phyloP scores from a whole-genome alignment of 129 eudicot species.

The Artemisia tridentata region DNA sequence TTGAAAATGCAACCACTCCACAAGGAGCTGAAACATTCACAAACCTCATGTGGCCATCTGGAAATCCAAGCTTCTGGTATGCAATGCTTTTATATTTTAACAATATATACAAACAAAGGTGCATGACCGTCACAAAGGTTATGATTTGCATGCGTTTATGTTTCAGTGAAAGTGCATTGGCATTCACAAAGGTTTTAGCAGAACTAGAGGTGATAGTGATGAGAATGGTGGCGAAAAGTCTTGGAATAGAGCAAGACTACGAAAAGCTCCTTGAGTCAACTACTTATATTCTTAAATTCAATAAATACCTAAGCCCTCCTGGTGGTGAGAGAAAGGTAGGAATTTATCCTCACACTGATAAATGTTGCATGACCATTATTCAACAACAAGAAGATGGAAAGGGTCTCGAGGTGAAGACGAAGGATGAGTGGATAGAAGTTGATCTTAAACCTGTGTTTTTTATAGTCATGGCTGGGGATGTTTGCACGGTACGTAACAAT shows the following conservation, averaged over 20 bases:
- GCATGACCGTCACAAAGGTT: too few relatives aligned
- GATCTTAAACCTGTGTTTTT: conserved; percentile 45
- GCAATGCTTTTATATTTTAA: neutral
- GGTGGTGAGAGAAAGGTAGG: conserved; percentile 31
- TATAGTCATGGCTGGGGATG: conserved; percentile 51
- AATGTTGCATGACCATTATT: conserved; percentile 41
- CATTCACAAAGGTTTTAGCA: conserved; percentile 29
- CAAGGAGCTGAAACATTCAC: conserved; percentile 36
- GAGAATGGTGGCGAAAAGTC: conserved; percentile 43
- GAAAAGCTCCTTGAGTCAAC: conserved; percentile 26
- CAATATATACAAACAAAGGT: too few relatives aligned
- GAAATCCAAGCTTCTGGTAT: conserved; percentile 35
- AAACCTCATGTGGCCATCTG: conserved; percentile 48
- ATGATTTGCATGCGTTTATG: too few relatives aligned
- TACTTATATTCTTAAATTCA: conserved; percentile 33
- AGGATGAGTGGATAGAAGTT: conserved; percentile 40
- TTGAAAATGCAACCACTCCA: conserved; percentile 31
- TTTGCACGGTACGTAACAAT: conserved; percentile 33
- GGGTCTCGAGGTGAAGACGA: conserved; percentile 42
- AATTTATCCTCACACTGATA: conserved; percentile 44
- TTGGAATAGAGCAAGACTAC: conserved; percentile 36
- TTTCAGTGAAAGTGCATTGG: conserved; percentile 22
- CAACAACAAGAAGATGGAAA: conserved; percentile 39
- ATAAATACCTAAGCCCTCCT: conserved; percentile 28
- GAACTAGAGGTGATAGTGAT: conserved; percentile 34